Base-by-base conservation (phyloP, 345 rosid genomes). In the Ceriops decandra region DNA sequence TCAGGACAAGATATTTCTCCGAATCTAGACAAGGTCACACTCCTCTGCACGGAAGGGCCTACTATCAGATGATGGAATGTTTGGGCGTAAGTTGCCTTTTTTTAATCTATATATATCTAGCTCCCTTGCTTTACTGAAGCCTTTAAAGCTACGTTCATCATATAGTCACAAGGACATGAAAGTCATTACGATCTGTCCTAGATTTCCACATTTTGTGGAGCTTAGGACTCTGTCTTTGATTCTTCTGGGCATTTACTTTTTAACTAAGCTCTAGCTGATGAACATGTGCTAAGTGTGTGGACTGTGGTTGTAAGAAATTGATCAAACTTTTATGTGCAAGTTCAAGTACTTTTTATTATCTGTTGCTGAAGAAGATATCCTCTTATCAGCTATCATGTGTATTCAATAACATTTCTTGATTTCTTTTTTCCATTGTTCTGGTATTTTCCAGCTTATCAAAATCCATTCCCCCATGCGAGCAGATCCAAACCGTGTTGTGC, bases 61-160 rank as follows among this genome's bases (percentile, higher is more conserved):
- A 90, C 82, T 92, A 92, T 81, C 98, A 91, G 81, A 86, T 95
- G 98, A 95, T 95, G 98, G 99, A 92, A 80, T 95, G 97, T 76
- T 83, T 95, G 78, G 99, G 97, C 79, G 98, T 90, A 88, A 84
- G 92, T 76, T 3, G 16, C 49, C 16, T 13, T 42, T 42, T 42
- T 42, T 42, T 42, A 13, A 42, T 42, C 66, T 62, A 38, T 31
- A 76, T 42, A 24, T 59, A 58, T 36, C 62, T 67, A 46, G 31
- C 68, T 6, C 7, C 62, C 9, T 49, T 26, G 30, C 10, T 42
- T 46, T 21, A n/a, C 63, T 56, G 66, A 17, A 27, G 56, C 13
- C 22, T 26, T 36, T 62, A 36, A n/a, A 36, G 36, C 31, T 27
- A 54, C 60, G 6, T 57, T 17, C 36, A 21, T n/a, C 57, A 19